Evolutionary conservation across 805 yeast species (phyloP), one percentile per base, ranked within the genome.

Genomic region (Cephaloascus fragrans): DNA sequence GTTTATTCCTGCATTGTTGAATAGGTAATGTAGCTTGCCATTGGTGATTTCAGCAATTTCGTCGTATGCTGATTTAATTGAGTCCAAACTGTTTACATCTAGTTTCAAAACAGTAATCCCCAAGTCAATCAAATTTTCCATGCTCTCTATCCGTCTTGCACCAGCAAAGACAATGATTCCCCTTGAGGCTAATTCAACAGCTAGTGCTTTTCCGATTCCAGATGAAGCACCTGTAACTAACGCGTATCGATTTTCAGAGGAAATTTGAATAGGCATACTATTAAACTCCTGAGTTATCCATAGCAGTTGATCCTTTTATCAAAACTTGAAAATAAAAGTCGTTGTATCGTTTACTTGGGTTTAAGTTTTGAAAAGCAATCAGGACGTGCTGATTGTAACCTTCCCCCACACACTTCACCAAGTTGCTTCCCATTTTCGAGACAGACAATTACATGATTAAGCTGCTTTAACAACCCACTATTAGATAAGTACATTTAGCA

Each of bases 91-190:
- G 17, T 69, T 60, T 37, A 69, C 62, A 43, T 69, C 74, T 33
- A 58, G 59, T 5, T 46, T 49, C 18, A 52, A 35, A 1, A 62
- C 50, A 28, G 54, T 54, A 12, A 57, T 49, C 0, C 61, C 58
- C 37, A 54, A 55, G 16, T 47, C 37, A 28, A 48, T 35, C 39
- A 80, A 56, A 12, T 60, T 64, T 18, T 71, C 61, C 37, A 85
- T 59, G 43, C 75, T 75, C 4, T 79, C 85, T 31, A 69, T 46
- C 62, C 95, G 77, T 61, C 96, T 77, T 3, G 96, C 95, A 3
- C 88, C 71, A 18, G 86, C 67, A 44, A 87, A 68, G 49, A 87
- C 69, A 50, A 81, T 80, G 48, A 83, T 55, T 12, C 79, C 57
- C 23, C 95, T 95, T 33, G 48, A 51, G 14, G 65, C 64, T 40